Percentiles rank a stretch among this genome's conserved stretches.
Evolutionary conservation across 2,329 filamentous ascomycete species (phyloP).

Genomic region (Aspergillus intermedius): DNA sequence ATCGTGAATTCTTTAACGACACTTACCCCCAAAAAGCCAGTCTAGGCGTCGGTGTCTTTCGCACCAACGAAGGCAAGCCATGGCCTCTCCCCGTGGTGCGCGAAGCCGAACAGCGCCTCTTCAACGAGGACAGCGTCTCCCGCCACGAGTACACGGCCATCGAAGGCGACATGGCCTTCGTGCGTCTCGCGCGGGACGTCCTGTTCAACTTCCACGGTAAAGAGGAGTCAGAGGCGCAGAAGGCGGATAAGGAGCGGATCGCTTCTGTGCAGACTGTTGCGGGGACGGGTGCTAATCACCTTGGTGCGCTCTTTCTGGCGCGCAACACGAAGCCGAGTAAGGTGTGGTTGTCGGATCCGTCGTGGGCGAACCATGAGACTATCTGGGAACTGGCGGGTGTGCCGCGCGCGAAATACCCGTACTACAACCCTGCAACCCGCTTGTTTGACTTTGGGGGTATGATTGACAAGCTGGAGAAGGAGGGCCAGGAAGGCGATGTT

Average conservation of each 20-base stretch:
- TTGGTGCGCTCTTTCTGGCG: slow-evolving; percentile 84
- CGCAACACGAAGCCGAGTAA: slow-evolving; percentile 70
- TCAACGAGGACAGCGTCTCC: slow-evolving; percentile 75
- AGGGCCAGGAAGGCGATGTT: slow-evolving; percentile 72
- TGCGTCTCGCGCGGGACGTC: slow-evolving; percentile 77
- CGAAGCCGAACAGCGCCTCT: slow-evolving; percentile 66
- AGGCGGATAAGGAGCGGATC: slow-evolving; percentile 38
- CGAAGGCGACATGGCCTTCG: slow-evolving; percentile 76
- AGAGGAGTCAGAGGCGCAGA: slow-evolving; percentile 16
- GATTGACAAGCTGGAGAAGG: slow-evolving; percentile 80
- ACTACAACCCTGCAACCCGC: slow-evolving; percentile 64
- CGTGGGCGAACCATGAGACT: slow-evolving; percentile 96
- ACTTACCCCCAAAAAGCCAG: slow-evolving; percentile 70
- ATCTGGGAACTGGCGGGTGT: slow-evolving; percentile 77
- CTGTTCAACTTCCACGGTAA: slow-evolving; percentile 61
- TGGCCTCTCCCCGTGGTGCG: slow-evolving; percentile 91
- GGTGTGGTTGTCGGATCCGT: slow-evolving; percentile 88
- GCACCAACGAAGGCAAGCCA: slow-evolving; percentile 89
- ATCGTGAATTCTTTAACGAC: slow-evolving; percentile 76
- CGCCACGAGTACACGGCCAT: slow-evolving; percentile 98
- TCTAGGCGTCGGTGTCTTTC: slow-evolving; percentile 82
- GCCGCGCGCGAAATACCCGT: slow-evolving; percentile 74
- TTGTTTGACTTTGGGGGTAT: slow-evolving; percentile 46
- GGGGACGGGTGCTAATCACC: slow-evolving; percentile 87
- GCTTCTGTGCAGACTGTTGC: slow-evolving; percentile 88